Evolutionary conservation across 129 eudicot species (phyloP), one percentile per base, ranked within the genome.

Genomic region (Logfia minima): DNA sequence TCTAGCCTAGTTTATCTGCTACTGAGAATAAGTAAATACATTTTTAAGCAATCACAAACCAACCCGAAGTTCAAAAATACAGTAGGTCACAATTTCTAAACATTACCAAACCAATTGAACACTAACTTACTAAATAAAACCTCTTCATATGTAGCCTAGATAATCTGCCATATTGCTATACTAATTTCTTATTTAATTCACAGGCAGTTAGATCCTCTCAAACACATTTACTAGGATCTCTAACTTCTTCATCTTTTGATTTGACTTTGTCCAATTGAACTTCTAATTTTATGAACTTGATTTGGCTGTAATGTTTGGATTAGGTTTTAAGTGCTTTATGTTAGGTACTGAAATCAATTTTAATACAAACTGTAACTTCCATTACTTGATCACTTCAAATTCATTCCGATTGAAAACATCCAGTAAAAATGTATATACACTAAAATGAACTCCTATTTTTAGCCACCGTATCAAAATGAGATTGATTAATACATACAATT

Each of bases 311-410:
- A 17, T 11, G 59, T 43, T 68, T 10, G 11, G 28, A 14, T 19
- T 43, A 68, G 26, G 73, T 41, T 19, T 68, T 9, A 41, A 41
- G 34, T 39, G 28, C 26, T 8, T 67, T 35, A 66, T 18, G 16
- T 67, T 35, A 8, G 53, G 29, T 39, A 67, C 18, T 19, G 9
- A 41, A 14, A 19, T 68, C 18, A 6, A 26, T 68, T 35, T 68
- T 37, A 9, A 71, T 48, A 71, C 41, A 71, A 71, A 71, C 43
- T 52, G 28, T 8, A 51, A 71, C 62, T 24, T 71, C 53, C 31
- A 52, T 17, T 48, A 71, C 28, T 32, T 71, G 23, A 70, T 18
- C 26, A 23, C 63, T 70, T 51, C 17, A 28, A 71, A 51, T 71
- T 52, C 41, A 48, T 29, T 21, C 19, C 13, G 8, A 17, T 11